Conservation (phyloP, 495 filamentous ascomycete genomes). For the Penicillium desertorum region DNA sequence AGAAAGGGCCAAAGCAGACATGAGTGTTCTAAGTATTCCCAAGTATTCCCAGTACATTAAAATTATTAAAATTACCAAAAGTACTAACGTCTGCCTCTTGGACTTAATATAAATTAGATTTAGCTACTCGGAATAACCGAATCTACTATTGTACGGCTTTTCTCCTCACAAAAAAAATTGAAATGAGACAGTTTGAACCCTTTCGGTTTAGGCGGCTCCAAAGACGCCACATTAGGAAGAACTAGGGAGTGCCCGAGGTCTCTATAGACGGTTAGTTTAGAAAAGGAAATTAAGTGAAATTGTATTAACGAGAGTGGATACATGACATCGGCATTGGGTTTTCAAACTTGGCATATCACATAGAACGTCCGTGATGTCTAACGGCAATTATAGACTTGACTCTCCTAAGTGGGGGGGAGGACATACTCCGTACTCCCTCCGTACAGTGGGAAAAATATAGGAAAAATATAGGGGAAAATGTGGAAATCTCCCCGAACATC, state of each 20-base stretch:
- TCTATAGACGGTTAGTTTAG: background rate
- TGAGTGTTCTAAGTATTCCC: background rate
- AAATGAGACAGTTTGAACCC: background rate
- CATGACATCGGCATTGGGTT: slow-evolving; percentile 10
- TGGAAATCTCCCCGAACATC: background rate
- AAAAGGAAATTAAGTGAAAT: background rate
- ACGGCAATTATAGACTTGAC: background rate
- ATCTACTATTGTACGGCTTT: background rate
- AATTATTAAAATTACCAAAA: slow-evolving; percentile 27
- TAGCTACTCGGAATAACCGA: slow-evolving; percentile 20
- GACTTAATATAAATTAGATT: slow-evolving; percentile 13
- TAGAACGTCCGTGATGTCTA: background rate
- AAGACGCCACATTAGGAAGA: slow-evolving; percentile 12
- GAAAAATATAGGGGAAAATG: background rate
- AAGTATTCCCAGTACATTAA: slow-evolving; percentile 17
- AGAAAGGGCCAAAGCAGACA: slow-evolving; percentile 24
- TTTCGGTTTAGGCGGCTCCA: slow-evolving; percentile 13
- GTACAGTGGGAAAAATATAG: background rate
- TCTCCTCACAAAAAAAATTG: background rate
- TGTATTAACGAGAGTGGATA: slow-evolving; percentile 1
- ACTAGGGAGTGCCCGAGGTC: background rate
- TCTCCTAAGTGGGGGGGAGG: background rate
- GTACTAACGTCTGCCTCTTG: slow-evolving; percentile 10
- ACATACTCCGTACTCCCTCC: too few species aligned
- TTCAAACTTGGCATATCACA: slow-evolving; percentile 1